Conservation (phyloP, 306 rosid genomes). For the Cucumis cinereus region DNA sequence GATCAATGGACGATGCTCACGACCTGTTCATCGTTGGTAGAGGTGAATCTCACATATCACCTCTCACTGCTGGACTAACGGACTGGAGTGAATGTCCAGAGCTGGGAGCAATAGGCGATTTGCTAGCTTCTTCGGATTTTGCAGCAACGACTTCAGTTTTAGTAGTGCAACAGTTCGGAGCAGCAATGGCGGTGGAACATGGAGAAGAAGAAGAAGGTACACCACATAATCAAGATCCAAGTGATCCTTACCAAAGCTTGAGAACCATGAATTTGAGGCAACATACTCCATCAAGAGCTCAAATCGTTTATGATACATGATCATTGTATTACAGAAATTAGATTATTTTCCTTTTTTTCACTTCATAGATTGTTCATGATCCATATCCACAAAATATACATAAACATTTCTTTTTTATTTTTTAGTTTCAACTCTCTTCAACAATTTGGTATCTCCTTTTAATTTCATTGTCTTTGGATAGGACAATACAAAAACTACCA, state of each 20-base stretch:
- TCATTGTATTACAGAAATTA: not conserved
- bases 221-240: conserved; percentile 10
- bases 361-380: too few relatives aligned
- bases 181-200: not conserved
- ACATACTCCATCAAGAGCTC: not conserved
- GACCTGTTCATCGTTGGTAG: conserved; percentile 80
- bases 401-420: too few relatives aligned
- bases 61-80: conserved; percentile 71
- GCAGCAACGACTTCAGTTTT: conserved; percentile 74
- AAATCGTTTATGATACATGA: not conserved
- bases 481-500: too few relatives aligned
- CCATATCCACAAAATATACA: too few relatives aligned
- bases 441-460: too few relatives aligned
- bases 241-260: conserved; percentile 10
- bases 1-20: conserved; percentile 49
- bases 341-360: not conserved
- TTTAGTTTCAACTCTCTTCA: too few relatives aligned
- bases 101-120: conserved; percentile 78
- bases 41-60: conserved; percentile 65
- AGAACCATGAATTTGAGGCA: conserved; percentile 1
- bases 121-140: conserved; percentile 77
- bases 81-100: conserved; percentile 99
- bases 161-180: conserved; percentile 63
- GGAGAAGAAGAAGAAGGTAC: conserved; percentile 9
- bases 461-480: too few relatives aligned